Evolutionary conservation across 768 basidiomycete species (phyloP).

Genomic region (Lactarius hengduanensis): DNA sequence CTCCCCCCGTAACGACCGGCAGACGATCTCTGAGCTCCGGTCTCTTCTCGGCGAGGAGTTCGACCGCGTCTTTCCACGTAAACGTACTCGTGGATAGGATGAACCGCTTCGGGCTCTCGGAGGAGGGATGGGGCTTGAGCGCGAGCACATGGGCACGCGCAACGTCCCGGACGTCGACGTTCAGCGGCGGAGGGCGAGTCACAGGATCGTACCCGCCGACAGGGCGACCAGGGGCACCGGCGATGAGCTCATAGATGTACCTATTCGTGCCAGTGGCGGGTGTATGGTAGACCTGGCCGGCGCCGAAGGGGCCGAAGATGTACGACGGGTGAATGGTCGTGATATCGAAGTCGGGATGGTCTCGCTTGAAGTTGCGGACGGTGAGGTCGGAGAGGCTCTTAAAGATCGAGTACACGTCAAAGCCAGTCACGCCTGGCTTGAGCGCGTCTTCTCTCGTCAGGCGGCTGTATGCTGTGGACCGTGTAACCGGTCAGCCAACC

Average conservation of each 20-base stretch:
- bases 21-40: constrained; percentile 32
- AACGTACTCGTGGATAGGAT: constrained; percentile 31
- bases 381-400: constrained; percentile 37
- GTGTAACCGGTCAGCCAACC: neutral
- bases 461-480: constrained; percentile 37
- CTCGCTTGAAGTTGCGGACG: constrained; percentile 31
- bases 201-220: constrained; percentile 26
- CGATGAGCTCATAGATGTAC: constrained; percentile 32
- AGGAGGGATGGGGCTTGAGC: constrained; percentile 17
- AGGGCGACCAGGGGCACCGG: constrained; percentile 23
- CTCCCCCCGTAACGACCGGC: constrained; percentile 19
- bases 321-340: constrained; percentile 35
- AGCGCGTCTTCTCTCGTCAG: constrained; percentile 36
- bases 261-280: constrained; percentile 30
- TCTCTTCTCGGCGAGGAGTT: constrained; percentile 30
- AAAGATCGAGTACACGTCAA: constrained; percentile 39
- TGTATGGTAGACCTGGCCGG: constrained; percentile 28
- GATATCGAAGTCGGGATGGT: constrained; percentile 33
- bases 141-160: constrained; percentile 36
- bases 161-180: constrained; percentile 36
- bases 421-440: constrained; percentile 21
- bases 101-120: constrained; percentile 27
- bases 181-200: constrained; percentile 25
- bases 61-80: constrained; percentile 33
- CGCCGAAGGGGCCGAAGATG: constrained; percentile 32